These are phyloP conservation scores for Quillaja saponaria DNA, from an alignment of 306 rosid species.

Conservation along the genomic window DNA sequence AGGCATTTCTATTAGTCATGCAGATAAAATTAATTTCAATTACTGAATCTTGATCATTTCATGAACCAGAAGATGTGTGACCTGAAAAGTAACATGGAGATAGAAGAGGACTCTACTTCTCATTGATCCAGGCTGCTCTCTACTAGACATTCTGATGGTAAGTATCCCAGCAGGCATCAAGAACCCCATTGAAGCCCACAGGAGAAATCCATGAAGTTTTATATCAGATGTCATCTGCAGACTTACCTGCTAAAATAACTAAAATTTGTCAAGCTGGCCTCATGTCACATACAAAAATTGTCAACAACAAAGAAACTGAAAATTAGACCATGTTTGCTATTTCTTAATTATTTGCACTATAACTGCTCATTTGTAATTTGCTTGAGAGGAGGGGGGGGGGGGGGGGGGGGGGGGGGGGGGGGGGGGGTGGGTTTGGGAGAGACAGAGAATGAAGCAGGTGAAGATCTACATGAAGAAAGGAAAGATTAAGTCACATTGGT, in stretches of 20 bases:
- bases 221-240: slow-evolving; percentile 58
- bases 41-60: no score
- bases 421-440: no score
- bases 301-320: background rate
- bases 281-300: background rate
- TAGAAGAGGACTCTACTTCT: slow-evolving; percentile 63
- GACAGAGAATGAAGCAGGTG: background rate
- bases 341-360: no score
- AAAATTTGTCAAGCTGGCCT: background rate
- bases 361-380: no score
- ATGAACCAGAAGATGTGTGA: slow-evolving; percentile 29
- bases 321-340: background rate
- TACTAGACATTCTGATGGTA: slow-evolving; percentile 55
- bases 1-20: slow-evolving; percentile 28
- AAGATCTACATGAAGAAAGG: background rate
- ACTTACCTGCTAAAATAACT: slow-evolving; percentile 48
- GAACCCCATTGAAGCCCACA: slow-evolving; percentile 87
- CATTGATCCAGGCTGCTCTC: slow-evolving; percentile 52
- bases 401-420: no score
- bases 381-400: no score
- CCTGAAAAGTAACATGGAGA: slow-evolving; percentile 83
- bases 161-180: slow-evolving; percentile 86
- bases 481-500: background rate
- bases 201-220: slow-evolving; percentile 71
- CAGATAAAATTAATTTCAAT: background rate